Evolutionary conservation across 106 monocot species (phyloP), one percentile per base, ranked within the genome.

Genomic region (Phalaenopsis equestris): DNA sequence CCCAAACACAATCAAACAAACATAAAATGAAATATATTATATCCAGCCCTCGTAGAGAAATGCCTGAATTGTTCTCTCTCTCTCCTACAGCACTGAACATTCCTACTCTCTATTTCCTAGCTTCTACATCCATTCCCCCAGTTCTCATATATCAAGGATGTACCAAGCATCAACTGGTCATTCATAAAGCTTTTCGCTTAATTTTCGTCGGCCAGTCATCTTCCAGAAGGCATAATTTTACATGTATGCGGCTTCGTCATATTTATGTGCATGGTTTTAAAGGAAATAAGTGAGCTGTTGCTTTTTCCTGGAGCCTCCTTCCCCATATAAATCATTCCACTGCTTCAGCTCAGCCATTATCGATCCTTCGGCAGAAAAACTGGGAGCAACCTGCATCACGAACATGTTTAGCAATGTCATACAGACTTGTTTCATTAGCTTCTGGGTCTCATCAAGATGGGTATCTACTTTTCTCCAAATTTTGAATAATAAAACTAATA

Each of bases 251-350:
- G 8, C 24, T 84, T 41, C 18, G 43, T n/a, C 37, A 46, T 5
- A 41, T 73, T 49, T 43, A 30, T 55, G 30, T 70, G 52, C 17
- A 41, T 8, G 39, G 8, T 24, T 73, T 87, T 78, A 90, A n/a
- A 90, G 90, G 80, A 90, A 90, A 81, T 90, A 90, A 37, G 90
- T 83, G 46, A 90, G 76, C 49, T 90, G 90, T 19, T 83, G 80
- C 41, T 85, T 90, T 79, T 90, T 90, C 80, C 90, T 86, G 21
- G 88, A 88, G 64, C 90, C 90, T 41, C 90, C 90, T 77, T 90
- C 90, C 2, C 90, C 90, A 61, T 84, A 90, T 41, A 80, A 76
- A 39, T 88, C 83, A 36, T 90, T 90, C 90, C 90, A 90, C 76
- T 90, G 85, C 80, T 78, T 88, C 52, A 90, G 84, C 68, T 90